Evolutionary conservation across 192 early-diverging fungal species (phyloP), one percentile per base, ranked within the genome.

Genomic region (Lobulomyces angularis): DNA sequence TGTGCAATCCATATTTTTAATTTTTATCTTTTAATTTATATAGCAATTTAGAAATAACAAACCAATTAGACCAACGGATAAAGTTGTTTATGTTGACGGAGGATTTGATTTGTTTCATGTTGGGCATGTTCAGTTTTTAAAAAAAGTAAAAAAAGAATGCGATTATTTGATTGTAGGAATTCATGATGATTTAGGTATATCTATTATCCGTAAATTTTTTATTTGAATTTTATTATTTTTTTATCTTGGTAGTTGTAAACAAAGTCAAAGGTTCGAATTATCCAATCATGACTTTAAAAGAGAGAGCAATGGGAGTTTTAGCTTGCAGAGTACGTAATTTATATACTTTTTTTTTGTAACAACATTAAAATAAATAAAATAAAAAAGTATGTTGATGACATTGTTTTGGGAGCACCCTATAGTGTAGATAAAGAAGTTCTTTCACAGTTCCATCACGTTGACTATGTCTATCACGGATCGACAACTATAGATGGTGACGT

Each of bases 21-120:
- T n/a, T n/a, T n/a, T n/a, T n/a, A n/a, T n/a, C n/a, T n/a, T n/a
- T n/a, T n/a, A n/a, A n/a, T n/a, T n/a, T n/a, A n/a, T n/a, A n/a
- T n/a, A n/a, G 25, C 90, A 92, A 52, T 97, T 97, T 51, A 86
- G 87, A 18, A 79, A 85, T 40, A 80, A 77, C 20, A 59, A 64
- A 26, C 82, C 87, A 50, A 86, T 88, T 9, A 64, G 70, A 8
- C 51, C 75, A 0, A 69, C 63, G 17, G 89, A 91, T 55, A 77
- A 70, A 42, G 74, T 91, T 12, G 79, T 96, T 19, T 96, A 96
- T 57, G 88, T 96, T 8, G 88, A 96, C 50, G 92, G 92, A 16
- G 84, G 86, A 9, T 96, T 93, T 65, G 92, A 96, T 48, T 58
- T 96, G 46, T 96, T 96, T 74, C 92, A 93, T 54, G 50, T 79